Evolutionary conservation across 495 filamentous ascomycete genomes (phyloP), one percentile per base, ranked within the genome.

Genomic region (Aspergillus funiculosus): DNA sequence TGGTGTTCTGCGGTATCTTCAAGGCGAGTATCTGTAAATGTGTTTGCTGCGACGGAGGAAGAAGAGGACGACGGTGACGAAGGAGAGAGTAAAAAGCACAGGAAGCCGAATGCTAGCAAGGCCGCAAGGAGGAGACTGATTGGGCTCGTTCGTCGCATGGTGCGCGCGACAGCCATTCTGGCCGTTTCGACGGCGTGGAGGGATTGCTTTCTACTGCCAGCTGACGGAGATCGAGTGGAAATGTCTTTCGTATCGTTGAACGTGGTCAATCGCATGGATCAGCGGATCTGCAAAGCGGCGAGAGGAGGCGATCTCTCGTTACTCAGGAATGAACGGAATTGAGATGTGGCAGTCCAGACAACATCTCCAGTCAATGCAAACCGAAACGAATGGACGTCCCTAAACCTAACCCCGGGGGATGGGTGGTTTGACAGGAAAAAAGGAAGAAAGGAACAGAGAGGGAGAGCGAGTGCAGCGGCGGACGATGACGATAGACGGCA

Each of bases 1-100:
- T 79, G 80, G 59, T 87, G 79, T 40, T 80, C 71, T 32, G 84
- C 86, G 21, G 83, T 81, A 53, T 75, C 66, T 54, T 78, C 68
- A 59, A 69, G 65, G 54, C 71, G 75, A 13, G 36, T 31, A 29
- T 39, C 22, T n/a, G n/a, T n/a, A n/a, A n/a, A n/a, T n/a, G n/a
- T n/a, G n/a, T n/a, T n/a, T 11, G 52, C 26, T 22, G 59, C 35
- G 25, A 52, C 43, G 27, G 61, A 48, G 44, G 70, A 40, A 46
- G 62, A 60, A 60, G 58, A 40, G 30, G 57, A 52, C 53, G 68
- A 56, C 6, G 67, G 52, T 31, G 61, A 53, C 5, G 64, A 65
- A 32, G 73, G 75, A 43, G 60, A 74, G 43, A 85, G 69, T 46
- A 87, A 56, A 64, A 86, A 85, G 54, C 79, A 65, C 41, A 84